phyloP scores from a whole-genome alignment of 1,284 basidiomycete species.

The Bjerkandera adusta region DNA sequence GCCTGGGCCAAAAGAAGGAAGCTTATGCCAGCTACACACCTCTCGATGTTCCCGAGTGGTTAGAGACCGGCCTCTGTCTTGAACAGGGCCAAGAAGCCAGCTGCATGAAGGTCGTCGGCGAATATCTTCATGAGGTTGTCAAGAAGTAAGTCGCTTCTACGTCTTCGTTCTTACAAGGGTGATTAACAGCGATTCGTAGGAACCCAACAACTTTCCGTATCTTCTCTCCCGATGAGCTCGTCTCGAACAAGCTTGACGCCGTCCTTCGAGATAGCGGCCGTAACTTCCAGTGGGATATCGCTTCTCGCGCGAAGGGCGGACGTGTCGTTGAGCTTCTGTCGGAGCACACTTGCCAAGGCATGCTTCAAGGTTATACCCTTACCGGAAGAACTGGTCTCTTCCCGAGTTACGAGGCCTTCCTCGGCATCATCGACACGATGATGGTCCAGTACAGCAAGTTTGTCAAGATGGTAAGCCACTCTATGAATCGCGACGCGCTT shows the following conservation, averaged over 20 bases:
- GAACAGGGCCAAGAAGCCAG: slow-evolving; percentile 59
- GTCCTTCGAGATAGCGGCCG: slow-evolving; percentile 64
- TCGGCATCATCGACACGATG: slow-evolving; percentile 79
- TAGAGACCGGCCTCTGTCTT: slow-evolving; percentile 38
- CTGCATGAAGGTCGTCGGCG: slow-evolving; percentile 78
- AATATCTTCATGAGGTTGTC: slow-evolving; percentile 57
- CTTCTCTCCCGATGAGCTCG: slow-evolving; percentile 91
- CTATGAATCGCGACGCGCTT: background rate
- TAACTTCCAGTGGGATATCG: slow-evolving; percentile 82
- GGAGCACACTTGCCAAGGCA: slow-evolving; percentile 87
- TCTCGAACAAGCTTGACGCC: slow-evolving; percentile 85
- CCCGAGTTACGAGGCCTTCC: slow-evolving; percentile 87
- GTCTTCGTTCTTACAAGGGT: background rate
- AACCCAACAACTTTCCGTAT: slow-evolving; percentile 81
- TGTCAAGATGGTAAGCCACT: slow-evolving; percentile 55
- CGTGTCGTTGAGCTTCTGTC: slow-evolving; percentile 86
- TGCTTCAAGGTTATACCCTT: slow-evolving; percentile 84
- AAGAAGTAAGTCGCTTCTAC: slow-evolving; percentile 38
- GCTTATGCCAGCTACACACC: slow-evolving; percentile 62
- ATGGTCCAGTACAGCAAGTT: slow-evolving; percentile 87
- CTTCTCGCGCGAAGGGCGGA: slow-evolving; percentile 62
- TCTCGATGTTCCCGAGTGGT: slow-evolving; percentile 69
- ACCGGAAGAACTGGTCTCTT: slow-evolving; percentile 83
- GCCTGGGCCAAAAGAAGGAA: slow-evolving; percentile 66
- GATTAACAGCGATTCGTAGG: slow-evolving; percentile 29